Evolutionary conservation across 371 early-diverging fungal genomes (phyloP).

Genomic region (Mortierella sp.): DNA sequence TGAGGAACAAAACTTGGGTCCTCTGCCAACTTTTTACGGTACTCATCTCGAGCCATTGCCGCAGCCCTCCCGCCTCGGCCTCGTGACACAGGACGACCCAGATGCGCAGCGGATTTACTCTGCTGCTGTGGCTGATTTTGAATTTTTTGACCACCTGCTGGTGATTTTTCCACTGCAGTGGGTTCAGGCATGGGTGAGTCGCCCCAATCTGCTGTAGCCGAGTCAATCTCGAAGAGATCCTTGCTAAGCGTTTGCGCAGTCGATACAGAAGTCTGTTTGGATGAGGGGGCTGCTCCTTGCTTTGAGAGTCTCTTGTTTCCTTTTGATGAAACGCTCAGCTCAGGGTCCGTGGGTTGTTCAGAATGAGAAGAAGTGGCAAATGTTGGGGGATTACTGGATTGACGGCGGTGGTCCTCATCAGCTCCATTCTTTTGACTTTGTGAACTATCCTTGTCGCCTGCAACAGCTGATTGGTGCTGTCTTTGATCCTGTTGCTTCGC

Average conservation of each 20-base stretch:
- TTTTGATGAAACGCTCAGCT: constrained; percentile 22
- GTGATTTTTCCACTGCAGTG: constrained; percentile 6
- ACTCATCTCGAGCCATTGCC: constrained; percentile 65
- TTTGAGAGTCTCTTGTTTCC: constrained; percentile 38
- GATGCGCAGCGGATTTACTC: constrained; percentile 27
- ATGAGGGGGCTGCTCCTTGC: constrained; percentile 16
- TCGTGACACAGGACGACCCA: constrained; percentile 29
- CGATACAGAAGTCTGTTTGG: constrained; percentile 12
- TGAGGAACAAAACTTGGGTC: constrained; percentile 73
- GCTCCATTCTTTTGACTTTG: constrained; percentile 15
- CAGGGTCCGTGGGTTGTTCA: constrained; percentile 24
- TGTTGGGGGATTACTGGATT: constrained; percentile 7
- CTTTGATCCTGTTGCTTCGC: constrained; percentile 24
- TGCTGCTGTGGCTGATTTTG: constrained; percentile 28
- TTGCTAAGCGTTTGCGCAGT: constrained; percentile 17
- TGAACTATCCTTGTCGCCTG: constrained; percentile 14
- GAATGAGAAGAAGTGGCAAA: constrained; percentile 5
- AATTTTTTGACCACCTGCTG: constrained; percentile 8
- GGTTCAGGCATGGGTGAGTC: constrained; percentile 20
- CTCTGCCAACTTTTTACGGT: constrained; percentile 66
- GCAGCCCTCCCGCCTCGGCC: constrained; percentile 48
- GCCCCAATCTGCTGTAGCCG: constrained; percentile 13
- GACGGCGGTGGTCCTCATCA: constrained; percentile 6
- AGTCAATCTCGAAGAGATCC: constrained; percentile 2
- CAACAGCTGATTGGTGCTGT: constrained; percentile 5